Evolutionary conservation across 257 asterid species (phyloP).

Genomic region (Leonotis leonurus): DNA sequence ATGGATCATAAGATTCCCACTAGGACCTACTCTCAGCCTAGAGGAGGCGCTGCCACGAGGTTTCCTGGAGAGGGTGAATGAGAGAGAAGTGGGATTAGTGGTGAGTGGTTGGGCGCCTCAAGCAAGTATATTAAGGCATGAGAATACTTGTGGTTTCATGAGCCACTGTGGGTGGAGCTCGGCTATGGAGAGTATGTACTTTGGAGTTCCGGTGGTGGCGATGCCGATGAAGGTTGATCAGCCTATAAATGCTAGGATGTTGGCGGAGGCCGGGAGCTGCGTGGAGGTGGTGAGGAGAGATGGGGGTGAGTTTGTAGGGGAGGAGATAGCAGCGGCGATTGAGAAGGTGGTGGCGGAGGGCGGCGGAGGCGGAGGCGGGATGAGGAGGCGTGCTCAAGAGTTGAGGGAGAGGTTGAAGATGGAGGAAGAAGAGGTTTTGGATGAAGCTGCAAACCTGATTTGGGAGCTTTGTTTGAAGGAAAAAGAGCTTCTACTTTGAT

Average conservation of each 20-base stretch:
- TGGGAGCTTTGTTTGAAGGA: constrained; percentile 3
- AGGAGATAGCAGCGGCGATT: neutral
- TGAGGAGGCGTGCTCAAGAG: neutral
- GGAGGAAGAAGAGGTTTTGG: neutral
- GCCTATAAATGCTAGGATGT: constrained; percentile 22
- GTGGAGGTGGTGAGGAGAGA: constrained; percentile 12
- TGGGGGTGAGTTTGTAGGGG: neutral
- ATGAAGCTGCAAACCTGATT: neutral
- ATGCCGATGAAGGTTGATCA: constrained; percentile 26
- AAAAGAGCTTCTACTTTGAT: too few relatives aligned
- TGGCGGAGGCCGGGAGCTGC: constrained; percentile 21
- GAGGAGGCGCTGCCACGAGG: constrained; percentile 22
- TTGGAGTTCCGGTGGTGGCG: constrained; percentile 23
- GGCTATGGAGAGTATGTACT: constrained; percentile 16
- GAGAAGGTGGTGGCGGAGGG: neutral
- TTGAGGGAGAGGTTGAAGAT: neutral
- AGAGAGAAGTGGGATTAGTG: constrained; percentile 10
- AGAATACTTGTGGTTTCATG: constrained; percentile 21
- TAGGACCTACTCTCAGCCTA: neutral
- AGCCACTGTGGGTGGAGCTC: constrained; percentile 35
- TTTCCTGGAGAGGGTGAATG: constrained; percentile 25
- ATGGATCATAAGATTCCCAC: constrained; percentile 29
- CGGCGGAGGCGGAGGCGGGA: neutral
- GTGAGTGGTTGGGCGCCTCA: constrained; percentile 27
- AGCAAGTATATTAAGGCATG: constrained; percentile 14